phyloP scores from a whole-genome alignment of 305 asterid species.

The Fraxinus xanthoxyloides region DNA sequence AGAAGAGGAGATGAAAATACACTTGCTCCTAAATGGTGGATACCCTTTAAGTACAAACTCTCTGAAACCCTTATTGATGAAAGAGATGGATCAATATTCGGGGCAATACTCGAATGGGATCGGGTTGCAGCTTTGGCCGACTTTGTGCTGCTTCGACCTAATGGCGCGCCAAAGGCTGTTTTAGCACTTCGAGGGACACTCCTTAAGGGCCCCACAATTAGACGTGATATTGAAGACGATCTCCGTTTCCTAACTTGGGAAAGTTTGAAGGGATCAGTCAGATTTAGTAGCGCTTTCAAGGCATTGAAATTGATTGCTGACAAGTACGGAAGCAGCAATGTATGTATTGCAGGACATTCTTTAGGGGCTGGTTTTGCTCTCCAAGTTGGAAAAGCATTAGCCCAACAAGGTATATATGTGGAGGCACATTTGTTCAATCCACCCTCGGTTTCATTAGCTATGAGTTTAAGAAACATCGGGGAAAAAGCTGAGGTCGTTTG shows the following conservation, averaged over 20 bases:
- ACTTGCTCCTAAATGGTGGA: conserved; percentile 99
- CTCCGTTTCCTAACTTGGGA: conserved; percentile 91
- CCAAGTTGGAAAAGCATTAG: conserved; percentile 86
- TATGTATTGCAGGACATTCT: conserved; percentile 86
- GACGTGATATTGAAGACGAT: conserved; percentile 88
- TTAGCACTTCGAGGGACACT: conserved; percentile 83
- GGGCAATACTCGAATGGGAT: conserved; percentile 94
- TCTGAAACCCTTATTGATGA: conserved; percentile 68
- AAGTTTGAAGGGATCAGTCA: conserved; percentile 80
- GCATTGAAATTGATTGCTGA: conserved; percentile 58
- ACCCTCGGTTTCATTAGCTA: conserved; percentile 91
- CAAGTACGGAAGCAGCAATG: conserved; percentile 71
- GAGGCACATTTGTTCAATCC: conserved; percentile 98
- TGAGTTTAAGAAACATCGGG: conserved; percentile 63
- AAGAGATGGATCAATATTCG: conserved; percentile 92
- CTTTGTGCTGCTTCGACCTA: conserved; percentile 69
- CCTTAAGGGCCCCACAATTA: conserved; percentile 69
- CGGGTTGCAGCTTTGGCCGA: conserved; percentile 87
- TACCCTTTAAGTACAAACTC: conserved; percentile 83
- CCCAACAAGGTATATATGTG: conserved; percentile 80
- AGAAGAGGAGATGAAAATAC: conserved; percentile 46
- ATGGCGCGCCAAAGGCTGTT: conserved; percentile 87
- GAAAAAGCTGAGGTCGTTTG: conserved; percentile 75
- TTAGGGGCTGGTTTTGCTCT: conserved; percentile 96
- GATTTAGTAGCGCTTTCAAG: conserved; percentile 56